phyloP scores from a whole-genome alignment of 768 basidiomycete genomes.

The Auricularia auricula-judae region DNA sequence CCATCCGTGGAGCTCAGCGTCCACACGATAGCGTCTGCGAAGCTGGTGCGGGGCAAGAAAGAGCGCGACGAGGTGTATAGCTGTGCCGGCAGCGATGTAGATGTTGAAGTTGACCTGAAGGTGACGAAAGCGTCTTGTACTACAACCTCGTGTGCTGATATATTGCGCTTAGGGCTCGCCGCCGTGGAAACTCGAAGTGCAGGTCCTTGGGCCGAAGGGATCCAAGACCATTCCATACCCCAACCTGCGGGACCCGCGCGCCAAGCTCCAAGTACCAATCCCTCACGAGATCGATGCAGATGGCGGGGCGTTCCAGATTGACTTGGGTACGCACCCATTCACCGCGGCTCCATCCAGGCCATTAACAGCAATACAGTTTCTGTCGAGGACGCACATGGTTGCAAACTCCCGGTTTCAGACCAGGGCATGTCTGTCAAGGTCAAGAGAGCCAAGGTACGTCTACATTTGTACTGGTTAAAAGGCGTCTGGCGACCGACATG shows the following conservation, averaged over 20 bases:
- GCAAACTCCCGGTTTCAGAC: slow-evolving; percentile 62
- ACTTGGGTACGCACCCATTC: slow-evolving; percentile 40
- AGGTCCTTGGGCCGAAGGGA: slow-evolving; percentile 62
- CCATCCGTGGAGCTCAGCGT: slow-evolving; percentile 80
- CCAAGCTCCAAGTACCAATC: slow-evolving; percentile 53
- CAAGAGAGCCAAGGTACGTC: slow-evolving; percentile 58
- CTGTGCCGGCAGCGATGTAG: slow-evolving; percentile 67
- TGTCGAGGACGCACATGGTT: slow-evolving; percentile 82
- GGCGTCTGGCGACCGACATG: background rate
- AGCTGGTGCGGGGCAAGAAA: slow-evolving; percentile 45
- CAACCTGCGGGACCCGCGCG: slow-evolving; percentile 43
- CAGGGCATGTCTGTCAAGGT: slow-evolving; percentile 82
- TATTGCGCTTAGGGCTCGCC: slow-evolving; percentile 54
- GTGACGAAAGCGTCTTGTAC: slow-evolving; percentile 29
- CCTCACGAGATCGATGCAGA: slow-evolving; percentile 52
- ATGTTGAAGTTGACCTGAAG: slow-evolving; percentile 70
- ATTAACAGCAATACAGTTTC: slow-evolving; percentile 38
- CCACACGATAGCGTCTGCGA: slow-evolving; percentile 76
- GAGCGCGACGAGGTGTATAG: slow-evolving; percentile 40
- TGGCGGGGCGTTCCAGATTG: slow-evolving; percentile 71
- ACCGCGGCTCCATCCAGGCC: background rate
- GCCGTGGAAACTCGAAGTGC: slow-evolving; percentile 82
- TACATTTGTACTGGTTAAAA: background rate
- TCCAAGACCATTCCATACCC: slow-evolving; percentile 47
- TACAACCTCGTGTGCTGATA: background rate